Conservation (phyloP, 2,329 filamentous ascomycete genomes). For the Phialophora chinensis region DNA sequence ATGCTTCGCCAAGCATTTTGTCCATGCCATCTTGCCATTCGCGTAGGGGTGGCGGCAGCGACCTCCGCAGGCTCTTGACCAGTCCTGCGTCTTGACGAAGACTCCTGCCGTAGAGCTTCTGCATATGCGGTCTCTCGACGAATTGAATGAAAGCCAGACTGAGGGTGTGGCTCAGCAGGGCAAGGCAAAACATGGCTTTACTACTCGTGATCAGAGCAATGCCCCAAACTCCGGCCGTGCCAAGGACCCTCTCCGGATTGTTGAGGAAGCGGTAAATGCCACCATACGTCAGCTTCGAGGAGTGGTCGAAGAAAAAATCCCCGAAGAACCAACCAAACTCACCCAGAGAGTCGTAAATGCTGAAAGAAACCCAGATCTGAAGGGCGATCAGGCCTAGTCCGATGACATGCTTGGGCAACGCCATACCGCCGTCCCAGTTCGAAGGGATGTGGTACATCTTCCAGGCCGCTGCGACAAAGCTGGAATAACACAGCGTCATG, state of each 20-base stretch:
- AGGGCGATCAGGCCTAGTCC: conserved; percentile 80
- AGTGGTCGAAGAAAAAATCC: conserved; percentile 95
- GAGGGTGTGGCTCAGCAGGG: conserved; percentile 81
- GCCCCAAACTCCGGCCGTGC: conserved; percentile 94
- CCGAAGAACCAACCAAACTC: conserved; percentile 99
- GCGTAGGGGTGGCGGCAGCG: conserved; percentile 80
- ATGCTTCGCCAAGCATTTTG: conserved; percentile 80
- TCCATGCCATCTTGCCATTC: conserved; percentile 87
- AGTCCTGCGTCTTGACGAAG: conserved; percentile 87
- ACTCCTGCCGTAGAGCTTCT: conserved; percentile 89
- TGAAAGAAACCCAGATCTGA: conserved; percentile 90
- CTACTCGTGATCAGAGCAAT: conserved; percentile 93
- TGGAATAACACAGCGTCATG: conserved; percentile 86
- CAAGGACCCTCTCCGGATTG: conserved; percentile 93
- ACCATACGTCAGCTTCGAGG: conserved; percentile 87
- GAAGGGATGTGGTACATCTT: conserved; percentile 91
- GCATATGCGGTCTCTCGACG: conserved; percentile 96
- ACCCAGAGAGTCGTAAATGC: conserved; percentile 92
- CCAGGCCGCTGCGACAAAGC: conserved; percentile 89
- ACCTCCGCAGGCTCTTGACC: conserved; percentile 86
- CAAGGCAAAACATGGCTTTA: conserved; percentile 81
- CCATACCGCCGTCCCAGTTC: conserved; percentile 86
- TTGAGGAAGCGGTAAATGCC: conserved; percentile 98
- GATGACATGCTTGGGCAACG: conserved; percentile 83
- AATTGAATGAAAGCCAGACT: conserved; percentile 88